Evolutionary conservation across 2,329 filamentous ascomycete genomes (phyloP).

Genomic region (Neonectria magnoliae): DNA sequence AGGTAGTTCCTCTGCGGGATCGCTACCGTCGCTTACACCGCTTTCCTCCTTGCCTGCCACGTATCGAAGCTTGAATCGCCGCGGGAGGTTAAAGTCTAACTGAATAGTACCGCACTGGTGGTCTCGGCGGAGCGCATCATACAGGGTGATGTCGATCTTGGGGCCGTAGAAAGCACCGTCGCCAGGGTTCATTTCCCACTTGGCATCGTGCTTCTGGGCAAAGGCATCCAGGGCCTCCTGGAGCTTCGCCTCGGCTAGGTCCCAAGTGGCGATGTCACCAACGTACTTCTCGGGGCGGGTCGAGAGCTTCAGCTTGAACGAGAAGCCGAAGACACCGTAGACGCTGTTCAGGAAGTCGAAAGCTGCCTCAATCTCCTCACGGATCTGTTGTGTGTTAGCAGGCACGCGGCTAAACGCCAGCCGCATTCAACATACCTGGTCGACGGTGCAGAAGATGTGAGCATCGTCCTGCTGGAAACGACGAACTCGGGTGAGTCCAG

Average conservation of each 20-base stretch:
- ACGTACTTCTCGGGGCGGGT: conserved; percentile 90
- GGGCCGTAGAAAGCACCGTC: conserved; percentile 98
- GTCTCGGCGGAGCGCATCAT: conserved; percentile 82
- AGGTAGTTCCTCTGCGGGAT: conserved; percentile 59
- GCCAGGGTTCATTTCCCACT: conserved; percentile 92
- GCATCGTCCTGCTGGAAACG: conserved; percentile 97
- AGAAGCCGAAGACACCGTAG: conserved; percentile 69
- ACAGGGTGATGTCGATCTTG: conserved; percentile 97
- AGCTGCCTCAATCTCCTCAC: conserved; percentile 72
- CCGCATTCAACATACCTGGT: conserved; percentile 43
- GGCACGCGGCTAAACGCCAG: not conserved
- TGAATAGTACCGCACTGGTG: conserved; percentile 79
- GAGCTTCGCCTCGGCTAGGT: conserved; percentile 85
- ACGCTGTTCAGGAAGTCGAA: conserved; percentile 89
- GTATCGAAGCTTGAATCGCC: conserved; percentile 54
- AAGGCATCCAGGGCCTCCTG: conserved; percentile 84
- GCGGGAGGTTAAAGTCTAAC: conserved; percentile 83
- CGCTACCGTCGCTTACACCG: conserved; percentile 55
- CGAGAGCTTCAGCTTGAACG: conserved; percentile 94
- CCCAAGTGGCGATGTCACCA: conserved; percentile 87
- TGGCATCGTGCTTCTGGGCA: conserved; percentile 64
- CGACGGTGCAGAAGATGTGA: conserved; percentile 84
- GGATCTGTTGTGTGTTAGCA: conserved; percentile 44
- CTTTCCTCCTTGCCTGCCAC: conserved; percentile 63
- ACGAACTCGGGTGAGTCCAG: conserved; percentile 89